A percentile compares a stretch with the other conserved stretches of the same genome.
phyloP scores from a whole-genome alignment of 495 filamentous ascomycete genomes.

The Neurospora cerealis region DNA sequence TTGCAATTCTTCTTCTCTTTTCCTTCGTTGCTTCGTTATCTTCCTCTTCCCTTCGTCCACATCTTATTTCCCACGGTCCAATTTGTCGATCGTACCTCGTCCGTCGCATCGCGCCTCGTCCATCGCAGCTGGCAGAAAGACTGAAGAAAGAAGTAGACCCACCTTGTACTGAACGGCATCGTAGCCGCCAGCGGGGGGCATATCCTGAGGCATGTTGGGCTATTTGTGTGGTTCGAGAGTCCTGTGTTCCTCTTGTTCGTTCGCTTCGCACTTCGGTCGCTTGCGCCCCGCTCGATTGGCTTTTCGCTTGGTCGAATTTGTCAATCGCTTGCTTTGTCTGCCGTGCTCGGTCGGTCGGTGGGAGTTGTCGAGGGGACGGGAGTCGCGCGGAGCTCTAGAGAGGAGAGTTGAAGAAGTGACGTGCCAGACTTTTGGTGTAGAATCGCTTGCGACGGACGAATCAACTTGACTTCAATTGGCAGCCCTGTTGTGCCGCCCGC shows the following conservation, averaged over 20 bases:
- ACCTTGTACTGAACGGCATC: conserved; percentile 94
- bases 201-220: conserved; percentile 67
- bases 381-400: not conserved
- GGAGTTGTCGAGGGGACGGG: not conserved
- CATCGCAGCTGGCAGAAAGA: not conserved
- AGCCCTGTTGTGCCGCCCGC: not conserved
- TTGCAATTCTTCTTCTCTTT: not conserved
- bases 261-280: not conserved
- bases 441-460: not conserved
- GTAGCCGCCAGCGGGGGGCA: conserved; percentile 92
- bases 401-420: not conserved
- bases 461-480: not conserved
- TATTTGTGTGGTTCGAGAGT: not conserved
- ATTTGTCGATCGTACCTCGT: not conserved
- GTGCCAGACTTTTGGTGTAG: not conserved
- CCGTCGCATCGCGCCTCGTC: not conserved
- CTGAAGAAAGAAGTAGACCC: conserved; percentile 17
- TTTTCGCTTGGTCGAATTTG: not conserved
- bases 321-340: not conserved
- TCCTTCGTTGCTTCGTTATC: not conserved
- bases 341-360: not conserved
- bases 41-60: not conserved
- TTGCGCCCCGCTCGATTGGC: not conserved
- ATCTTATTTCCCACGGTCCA: not conserved
- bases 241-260: not conserved